Conservation (phyloP, 2,329 filamentous ascomycete species). For the Trichoderma arundinaceum region DNA sequence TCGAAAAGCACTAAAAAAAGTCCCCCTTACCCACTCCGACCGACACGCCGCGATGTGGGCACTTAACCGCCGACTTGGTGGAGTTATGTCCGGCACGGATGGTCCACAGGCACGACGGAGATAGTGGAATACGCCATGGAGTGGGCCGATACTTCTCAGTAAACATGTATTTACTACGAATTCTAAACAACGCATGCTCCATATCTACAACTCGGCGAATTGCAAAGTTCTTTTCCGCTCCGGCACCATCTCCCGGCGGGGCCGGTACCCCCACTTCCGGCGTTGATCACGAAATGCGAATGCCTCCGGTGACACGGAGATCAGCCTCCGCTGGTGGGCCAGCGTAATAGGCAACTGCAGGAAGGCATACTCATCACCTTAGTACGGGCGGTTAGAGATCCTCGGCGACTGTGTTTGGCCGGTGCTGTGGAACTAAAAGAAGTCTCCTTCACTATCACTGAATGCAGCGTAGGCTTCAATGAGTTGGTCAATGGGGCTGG, state of each 20-base stretch:
- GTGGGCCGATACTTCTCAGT: background rate
- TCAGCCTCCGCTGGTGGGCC: too few species aligned
- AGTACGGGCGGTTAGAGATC: background rate
- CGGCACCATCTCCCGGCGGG: background rate
- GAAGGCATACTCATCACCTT: too few species aligned
- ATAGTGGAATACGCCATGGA: background rate
- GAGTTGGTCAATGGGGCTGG: constrained; percentile 6
- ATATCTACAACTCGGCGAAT: background rate
- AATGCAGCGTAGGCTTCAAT: constrained; percentile 11
- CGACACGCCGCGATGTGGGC: too few species aligned
- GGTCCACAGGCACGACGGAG: background rate
- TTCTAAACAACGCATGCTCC: background rate
- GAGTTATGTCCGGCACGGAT: too few species aligned
- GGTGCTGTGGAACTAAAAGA: background rate
- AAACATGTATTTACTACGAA: background rate
- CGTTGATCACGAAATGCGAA: background rate
- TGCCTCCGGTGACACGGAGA: too few species aligned
- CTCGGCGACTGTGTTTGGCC: background rate
- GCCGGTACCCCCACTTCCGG: background rate
- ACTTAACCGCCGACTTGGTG: background rate
- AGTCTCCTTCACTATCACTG: constrained; percentile 22
- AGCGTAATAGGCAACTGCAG: too few species aligned
- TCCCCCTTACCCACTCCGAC: too few species aligned
- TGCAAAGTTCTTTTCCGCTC: background rate
- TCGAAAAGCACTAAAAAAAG: too few species aligned